Base-by-base conservation (phyloP, 2,329 filamentous ascomycete genomes). In the Aquanectria penicillioides region DNA sequence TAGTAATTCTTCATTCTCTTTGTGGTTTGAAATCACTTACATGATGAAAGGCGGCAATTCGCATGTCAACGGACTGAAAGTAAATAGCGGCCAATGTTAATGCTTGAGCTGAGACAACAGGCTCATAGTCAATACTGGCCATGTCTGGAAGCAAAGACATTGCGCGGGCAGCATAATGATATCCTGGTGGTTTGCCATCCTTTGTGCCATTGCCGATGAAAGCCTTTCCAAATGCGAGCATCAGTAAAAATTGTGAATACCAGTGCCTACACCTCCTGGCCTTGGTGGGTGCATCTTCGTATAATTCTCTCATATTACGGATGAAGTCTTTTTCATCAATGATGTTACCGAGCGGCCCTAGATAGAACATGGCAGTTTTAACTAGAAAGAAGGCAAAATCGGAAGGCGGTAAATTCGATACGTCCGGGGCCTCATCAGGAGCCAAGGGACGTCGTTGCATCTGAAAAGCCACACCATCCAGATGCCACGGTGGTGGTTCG, bases 61-160 rank as follows among this genome's bases (percentile, higher is more conserved):
- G 68, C 73, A 78, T 77, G 13, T 78, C 76, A 2, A 78, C 69
- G 0, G 77, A 78, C 26, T 78, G 76, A 3, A 78, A 71, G 51
- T 78, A 78, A 0, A 78, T 62, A 0, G 76, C 75, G 0, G 71
- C 75, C 6, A 78, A 26, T 0, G 73, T 71, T 0, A 78, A 60
- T 0, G 74, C 74, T 12, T 78, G 64, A 0, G 61, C 62, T 0
- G 68, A 66, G 0, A 69, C 51, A 0, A 69, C 57, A 0, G 66
- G 59, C 2, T 70, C 66, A 0, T 65, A 38, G 17, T 69, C 67
- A 11, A 70, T 63, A 1, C 58, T 61, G 0, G 66, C 64, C 5
- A 78, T 20, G 46, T 78, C 75, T 0, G 77, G 77, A 38, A 79
- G 68, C 4, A 79, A 12, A 0, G 75, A 69, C 75, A 79, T 77